Evolutionary conservation across 176 grass and related monocot genomes (phyloP).

Genomic region (Melocanna baccifera): DNA sequence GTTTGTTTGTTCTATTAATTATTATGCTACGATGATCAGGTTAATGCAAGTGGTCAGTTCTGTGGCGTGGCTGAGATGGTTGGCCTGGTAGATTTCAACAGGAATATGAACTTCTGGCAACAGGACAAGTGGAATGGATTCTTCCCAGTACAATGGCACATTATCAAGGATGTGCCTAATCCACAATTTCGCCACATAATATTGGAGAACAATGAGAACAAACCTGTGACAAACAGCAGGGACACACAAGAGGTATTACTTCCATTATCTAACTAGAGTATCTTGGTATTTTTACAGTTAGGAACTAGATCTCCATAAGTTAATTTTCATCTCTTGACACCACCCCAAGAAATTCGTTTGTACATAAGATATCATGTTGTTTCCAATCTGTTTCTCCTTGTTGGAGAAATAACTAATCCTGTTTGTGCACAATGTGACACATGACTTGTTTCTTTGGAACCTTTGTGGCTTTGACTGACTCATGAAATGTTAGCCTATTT

Average conservation of each 20-base stretch:
- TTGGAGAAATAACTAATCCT: neutral
- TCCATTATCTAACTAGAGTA: conserved; percentile 22
- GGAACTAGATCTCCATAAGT: neutral
- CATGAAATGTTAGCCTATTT: neutral
- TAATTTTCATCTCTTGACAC: conserved; percentile 17
- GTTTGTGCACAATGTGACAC: neutral
- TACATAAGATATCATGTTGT: neutral
- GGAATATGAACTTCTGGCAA: conserved; percentile 92
- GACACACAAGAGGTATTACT: conserved; percentile 84
- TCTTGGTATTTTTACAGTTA: neutral
- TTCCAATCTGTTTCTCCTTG: neutral
- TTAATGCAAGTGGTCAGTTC: conserved; percentile 95
- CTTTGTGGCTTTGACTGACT: neutral
- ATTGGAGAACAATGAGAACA: conserved; percentile 95
- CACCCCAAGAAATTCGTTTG: neutral
- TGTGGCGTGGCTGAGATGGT: conserved; percentile 93
- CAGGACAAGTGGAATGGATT: conserved; percentile 98
- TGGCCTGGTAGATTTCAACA: conserved; percentile 79
- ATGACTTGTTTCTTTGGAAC: neutral
- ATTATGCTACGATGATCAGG: conserved; percentile 40
- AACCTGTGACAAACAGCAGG: conserved; percentile 91
- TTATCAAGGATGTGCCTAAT: conserved; percentile 93
- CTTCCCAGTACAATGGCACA: conserved; percentile 90
- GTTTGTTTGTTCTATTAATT: conserved; percentile 22
- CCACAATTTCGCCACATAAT: conserved; percentile 94